Evolutionary conservation across 2,329 filamentous ascomycete species (phyloP).

Genomic region (Pseudogymnoascus sp.): DNA sequence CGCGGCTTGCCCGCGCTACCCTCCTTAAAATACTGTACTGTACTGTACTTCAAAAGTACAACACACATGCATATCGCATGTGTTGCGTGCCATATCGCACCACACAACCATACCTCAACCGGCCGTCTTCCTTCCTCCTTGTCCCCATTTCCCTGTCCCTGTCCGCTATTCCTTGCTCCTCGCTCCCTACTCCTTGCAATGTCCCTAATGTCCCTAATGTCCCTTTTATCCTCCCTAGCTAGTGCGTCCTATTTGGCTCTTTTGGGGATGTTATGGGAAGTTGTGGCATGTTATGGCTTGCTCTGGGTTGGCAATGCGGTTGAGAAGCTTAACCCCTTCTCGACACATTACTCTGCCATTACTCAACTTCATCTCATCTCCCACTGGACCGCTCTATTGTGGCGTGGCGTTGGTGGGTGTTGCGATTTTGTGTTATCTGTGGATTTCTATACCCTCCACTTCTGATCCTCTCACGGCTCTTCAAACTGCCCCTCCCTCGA

Average conservation of each 20-base stretch:
- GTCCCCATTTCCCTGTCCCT: background rate
- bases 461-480: background rate
- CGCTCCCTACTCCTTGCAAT: background rate
- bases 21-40: too few relatives aligned
- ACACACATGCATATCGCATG: background rate
- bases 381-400: background rate
- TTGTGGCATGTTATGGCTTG: background rate
- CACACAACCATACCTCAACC: background rate
- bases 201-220: background rate
- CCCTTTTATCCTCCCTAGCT: background rate
- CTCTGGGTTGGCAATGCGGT: background rate
- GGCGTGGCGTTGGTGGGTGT: background rate
- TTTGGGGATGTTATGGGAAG: background rate
- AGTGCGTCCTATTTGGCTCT: background rate
- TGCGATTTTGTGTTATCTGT: conserved; percentile 1
- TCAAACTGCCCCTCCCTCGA: background rate
- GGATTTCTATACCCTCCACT: background rate
- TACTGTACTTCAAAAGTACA: background rate
- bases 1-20: background rate
- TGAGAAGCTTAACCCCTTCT: background rate
- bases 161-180: background rate
- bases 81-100: conserved; percentile 2
- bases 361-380: background rate
- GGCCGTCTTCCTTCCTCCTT: background rate
- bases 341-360: background rate